A percentile compares a stretch with the other conserved stretches of the same genome.
Conservation (phyloP, 148 eudicot species). For the Camellia japonica region DNA sequence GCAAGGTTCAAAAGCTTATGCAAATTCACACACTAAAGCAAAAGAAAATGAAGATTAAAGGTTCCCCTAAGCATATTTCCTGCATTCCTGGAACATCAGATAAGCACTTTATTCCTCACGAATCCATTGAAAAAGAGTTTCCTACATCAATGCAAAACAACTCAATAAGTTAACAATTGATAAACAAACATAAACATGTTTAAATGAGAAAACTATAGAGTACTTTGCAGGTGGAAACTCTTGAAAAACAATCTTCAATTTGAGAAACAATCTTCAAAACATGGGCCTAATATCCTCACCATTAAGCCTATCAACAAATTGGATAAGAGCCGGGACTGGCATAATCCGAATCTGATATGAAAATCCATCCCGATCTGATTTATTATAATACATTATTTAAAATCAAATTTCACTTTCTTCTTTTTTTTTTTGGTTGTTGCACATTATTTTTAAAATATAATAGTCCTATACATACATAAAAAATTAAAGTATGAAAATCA, state of each 20-base stretch:
- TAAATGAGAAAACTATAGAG: not conserved
- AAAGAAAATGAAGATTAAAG: not conserved
- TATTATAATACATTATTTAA: too few relatives aligned
- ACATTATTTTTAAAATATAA: too few relatives aligned
- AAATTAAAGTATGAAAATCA: too few relatives aligned
- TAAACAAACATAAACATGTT: not conserved
- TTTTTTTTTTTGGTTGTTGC: too few relatives aligned
- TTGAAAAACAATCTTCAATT: not conserved
- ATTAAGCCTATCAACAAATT: too few relatives aligned
- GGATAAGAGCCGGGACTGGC: too few relatives aligned
- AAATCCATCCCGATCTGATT: too few relatives aligned
- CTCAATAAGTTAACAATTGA: not conserved
- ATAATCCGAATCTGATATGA: too few relatives aligned
- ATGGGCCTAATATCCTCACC: not conserved
- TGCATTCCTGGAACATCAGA: not conserved
- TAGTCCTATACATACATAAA: too few relatives aligned
- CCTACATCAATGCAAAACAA: not conserved
- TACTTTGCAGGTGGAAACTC: not conserved
- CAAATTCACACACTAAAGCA: conserved; percentile 3
- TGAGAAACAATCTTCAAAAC: too few relatives aligned
- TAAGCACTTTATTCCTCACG: not conserved
- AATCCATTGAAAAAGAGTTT: not conserved
- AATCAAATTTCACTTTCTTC: too few relatives aligned
- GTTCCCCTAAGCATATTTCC: not conserved
- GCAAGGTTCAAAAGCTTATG: not conserved